Base-by-base conservation (phyloP, 257 asterid species). In the Primulina huaijiensis region DNA sequence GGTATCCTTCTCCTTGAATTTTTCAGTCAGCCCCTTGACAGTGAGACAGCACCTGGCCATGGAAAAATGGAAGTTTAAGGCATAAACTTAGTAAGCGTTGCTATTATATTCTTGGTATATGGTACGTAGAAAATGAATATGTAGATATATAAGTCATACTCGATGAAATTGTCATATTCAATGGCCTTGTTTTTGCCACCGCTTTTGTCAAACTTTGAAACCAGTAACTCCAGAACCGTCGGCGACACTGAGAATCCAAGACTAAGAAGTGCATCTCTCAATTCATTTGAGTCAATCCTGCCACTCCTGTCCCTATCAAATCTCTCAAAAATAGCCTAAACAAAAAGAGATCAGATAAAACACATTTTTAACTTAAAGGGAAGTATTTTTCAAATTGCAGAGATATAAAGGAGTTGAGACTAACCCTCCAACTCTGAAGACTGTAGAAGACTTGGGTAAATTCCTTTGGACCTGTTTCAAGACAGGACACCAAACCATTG, bases 341-440 rank as follows among this genome's bases (percentile, higher is more conserved):
- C 3, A 69, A 74, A 70, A 21, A 34, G 7, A 40, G 60, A 68
- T 75, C 69, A 73, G 65, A 53, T 43, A 58, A 33, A 62, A 69
- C 23, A 69, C 60, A 29, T 52, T 7, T 6, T 12, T 60, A 10
- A 40, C 52, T 7, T 27, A 60, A 37, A 27, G 46, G 67, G 38
- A 65, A 43, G 68, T 53, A 38, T 62, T n/a, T n/a, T n/a, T 5
- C 27, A 46, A 3, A 35, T 25, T 52, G 60, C 1, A 25, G 11
- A 69, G 60, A 64, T 6, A 16, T 71, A 70, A 17, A 6, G 62
- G 71, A 65, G 55, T 79, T 60, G 62, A 4, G 50, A 81, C 96
- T 83, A 53, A 93, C 97, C 92, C 97, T 86, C 99, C 99, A 93
- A 79, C 53, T 85, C 82, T 93, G 97, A 56, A 93, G 99, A 81